phyloP scores from a whole-genome alignment of 495 filamentous ascomycete species.

The Pyronema omphalodes region DNA sequence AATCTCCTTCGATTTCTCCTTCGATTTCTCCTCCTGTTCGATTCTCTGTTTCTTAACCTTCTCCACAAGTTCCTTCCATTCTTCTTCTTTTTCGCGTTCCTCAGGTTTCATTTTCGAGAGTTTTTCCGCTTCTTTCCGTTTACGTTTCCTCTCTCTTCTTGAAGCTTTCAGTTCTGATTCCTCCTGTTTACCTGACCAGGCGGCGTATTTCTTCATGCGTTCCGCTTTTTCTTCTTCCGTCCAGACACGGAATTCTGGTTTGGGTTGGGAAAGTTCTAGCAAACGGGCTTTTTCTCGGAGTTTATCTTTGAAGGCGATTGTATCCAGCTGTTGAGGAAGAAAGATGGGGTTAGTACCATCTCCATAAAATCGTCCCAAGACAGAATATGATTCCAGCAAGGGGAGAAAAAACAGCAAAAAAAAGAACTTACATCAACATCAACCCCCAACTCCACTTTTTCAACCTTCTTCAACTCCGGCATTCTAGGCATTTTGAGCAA shows the following conservation, averaged over 20 bases:
- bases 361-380: too few relatives aligned
- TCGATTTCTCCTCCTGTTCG: conserved; percentile 27
- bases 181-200: conserved; percentile 76
- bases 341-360: not conserved
- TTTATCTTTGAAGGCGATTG: conserved; percentile 59
- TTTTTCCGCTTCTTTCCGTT: conserved; percentile 49
- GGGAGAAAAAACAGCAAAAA: too few relatives aligned
- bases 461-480: conserved; percentile 55
- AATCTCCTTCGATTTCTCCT: conserved; percentile 15
- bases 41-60: conserved; percentile 41
- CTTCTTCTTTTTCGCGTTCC: conserved; percentile 47
- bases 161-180: conserved; percentile 43
- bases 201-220: conserved; percentile 36
- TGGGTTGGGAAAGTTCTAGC: conserved; percentile 28
- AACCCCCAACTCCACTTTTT: conserved; percentile 44
- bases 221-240: conserved; percentile 4
- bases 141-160: conserved; percentile 56
- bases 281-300: conserved; percentile 51
- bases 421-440: conserved; percentile 35
- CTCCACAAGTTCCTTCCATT: conserved; percentile 57
- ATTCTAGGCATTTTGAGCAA: conserved; percentile 78
- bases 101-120: conserved; percentile 51
- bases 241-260: conserved; percentile 22
- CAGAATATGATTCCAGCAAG: too few relatives aligned
- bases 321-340: conserved; percentile 27